Evolutionary conservation across 768 basidiomycete species (phyloP), one percentile per base, ranked within the genome.

Genomic region (Termitomyces sp.): DNA sequence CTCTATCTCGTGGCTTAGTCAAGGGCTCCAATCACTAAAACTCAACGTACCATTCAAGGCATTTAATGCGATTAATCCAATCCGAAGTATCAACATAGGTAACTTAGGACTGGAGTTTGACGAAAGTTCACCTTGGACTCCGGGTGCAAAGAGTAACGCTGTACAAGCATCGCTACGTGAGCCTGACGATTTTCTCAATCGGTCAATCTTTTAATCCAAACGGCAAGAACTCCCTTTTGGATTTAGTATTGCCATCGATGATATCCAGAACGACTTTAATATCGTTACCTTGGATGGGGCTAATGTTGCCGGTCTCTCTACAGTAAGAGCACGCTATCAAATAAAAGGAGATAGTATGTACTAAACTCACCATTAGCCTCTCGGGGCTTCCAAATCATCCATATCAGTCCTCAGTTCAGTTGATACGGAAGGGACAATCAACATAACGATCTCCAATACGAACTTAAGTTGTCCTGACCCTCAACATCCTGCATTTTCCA

Each of bases 251-350:
- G 70, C 72, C 1, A 81, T 89, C 51, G 76, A 73, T 28, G 67
- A 86, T 57, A 88, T 90, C 32, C 72, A 80, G 64, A 89, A 90
- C 62, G 69, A 76, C 32, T 88, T 90, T 63, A 79, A 77, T 23
- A 83, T 90, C 59, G 72, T 79, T 23, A 77, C 74, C 5, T 11
- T 40, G 62, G 78, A 83, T 60, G 77, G 78, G 27, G 69, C 67
- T 7, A 67, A 71, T 25, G 79, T 88, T 3, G 86, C 83, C 19
- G 79, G 78, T 10, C 74, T 90, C 50, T 76, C 79, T 19, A 88
- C 84, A 58, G 85, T 85, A 48, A 63, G 51, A 47, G 17, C 37
- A 17, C 19, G 41, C 11, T 6, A 16, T 32, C 10, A 4, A 25
- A 52, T 30, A 48, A 42, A 11, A 32, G n/a, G 43, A 4, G 50